A percentile compares a stretch with the other conserved stretches of the same genome.
Conservation (phyloP, 495 filamentous ascomycete species). For the Penicillium silybi region DNA sequence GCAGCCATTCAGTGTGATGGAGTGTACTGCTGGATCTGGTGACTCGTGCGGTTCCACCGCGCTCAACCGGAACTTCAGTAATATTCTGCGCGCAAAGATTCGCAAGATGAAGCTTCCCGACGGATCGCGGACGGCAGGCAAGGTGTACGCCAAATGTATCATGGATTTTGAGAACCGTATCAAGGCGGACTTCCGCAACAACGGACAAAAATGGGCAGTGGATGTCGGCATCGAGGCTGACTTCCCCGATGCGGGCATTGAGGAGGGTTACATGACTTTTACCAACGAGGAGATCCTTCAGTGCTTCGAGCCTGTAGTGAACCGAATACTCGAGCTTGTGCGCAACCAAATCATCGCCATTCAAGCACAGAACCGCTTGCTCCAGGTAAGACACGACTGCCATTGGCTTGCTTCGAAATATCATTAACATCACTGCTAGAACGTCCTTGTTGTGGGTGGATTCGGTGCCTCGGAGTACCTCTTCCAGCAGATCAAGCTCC, state of each 20-base stretch:
- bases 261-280: constrained; percentile 80
- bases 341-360: constrained; percentile 80
- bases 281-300: constrained; percentile 79
- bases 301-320: constrained; percentile 77
- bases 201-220: constrained; percentile 80
- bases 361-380: constrained; percentile 65
- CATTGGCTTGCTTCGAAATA: not conserved
- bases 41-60: constrained; percentile 77
- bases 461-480: constrained; percentile 81
- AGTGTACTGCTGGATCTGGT: constrained; percentile 74
- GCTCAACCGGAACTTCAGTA: constrained; percentile 77
- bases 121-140: constrained; percentile 69
- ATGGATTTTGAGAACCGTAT: constrained; percentile 84
- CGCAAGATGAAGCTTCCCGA: constrained; percentile 81
- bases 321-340: constrained; percentile 71
- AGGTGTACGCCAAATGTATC: constrained; percentile 79
- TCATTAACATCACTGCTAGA: constrained; percentile 40
- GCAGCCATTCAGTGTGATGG: constrained; percentile 69
- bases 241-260: constrained; percentile 74
- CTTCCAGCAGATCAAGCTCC: constrained; percentile 78
- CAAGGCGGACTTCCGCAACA: constrained; percentile 80
- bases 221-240: constrained; percentile 77
- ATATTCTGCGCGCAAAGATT: constrained; percentile 75
- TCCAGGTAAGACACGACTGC: constrained; percentile 54
- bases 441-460: constrained; percentile 73